These are phyloP conservation scores for Boletellus deceptivus DNA, from an alignment of 1,284 basidiomycete species.

Conservation along the genomic window DNA sequence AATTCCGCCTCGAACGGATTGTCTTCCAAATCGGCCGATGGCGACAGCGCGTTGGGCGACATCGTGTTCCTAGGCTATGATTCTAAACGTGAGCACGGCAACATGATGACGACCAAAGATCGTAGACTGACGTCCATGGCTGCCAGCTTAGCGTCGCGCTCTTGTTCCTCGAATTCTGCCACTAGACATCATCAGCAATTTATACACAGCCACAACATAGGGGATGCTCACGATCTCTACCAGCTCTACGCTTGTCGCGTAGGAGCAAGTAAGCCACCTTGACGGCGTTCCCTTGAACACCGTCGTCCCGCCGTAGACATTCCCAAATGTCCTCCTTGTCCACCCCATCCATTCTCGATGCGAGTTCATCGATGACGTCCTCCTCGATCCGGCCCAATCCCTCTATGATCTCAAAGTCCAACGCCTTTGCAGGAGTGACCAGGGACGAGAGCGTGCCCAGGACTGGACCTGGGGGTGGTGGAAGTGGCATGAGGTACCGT, in stretches of 20 bases:
- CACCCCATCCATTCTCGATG: slow-evolving; percentile 73
- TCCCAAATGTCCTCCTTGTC: slow-evolving; percentile 85
- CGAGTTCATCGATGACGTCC: slow-evolving; percentile 83
- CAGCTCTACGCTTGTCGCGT: slow-evolving; percentile 83
- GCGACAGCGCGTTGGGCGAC: slow-evolving; percentile 57
- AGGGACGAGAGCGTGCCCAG: slow-evolving; percentile 69
- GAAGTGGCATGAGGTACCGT: slow-evolving; percentile 82
- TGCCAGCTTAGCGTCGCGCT: slow-evolving; percentile 75
- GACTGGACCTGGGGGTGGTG: slow-evolving; percentile 75
- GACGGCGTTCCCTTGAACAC: slow-evolving; percentile 86
- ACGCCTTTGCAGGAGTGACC: slow-evolving; percentile 57
- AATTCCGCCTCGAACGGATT: slow-evolving; percentile 80
- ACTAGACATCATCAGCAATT: slow-evolving; percentile 44
- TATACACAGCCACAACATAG: not conserved
- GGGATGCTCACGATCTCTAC: slow-evolving; percentile 70
- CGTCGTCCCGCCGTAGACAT: slow-evolving; percentile 77
- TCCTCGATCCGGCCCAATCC: slow-evolving; percentile 89
- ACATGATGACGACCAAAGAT: not conserved
- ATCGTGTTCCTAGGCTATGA: slow-evolving; percentile 64
- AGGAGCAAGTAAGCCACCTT: slow-evolving; percentile 96
- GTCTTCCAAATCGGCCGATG: slow-evolving; percentile 56
- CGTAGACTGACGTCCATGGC: slow-evolving; percentile 66
- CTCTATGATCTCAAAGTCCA: slow-evolving; percentile 78
- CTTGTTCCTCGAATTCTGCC: slow-evolving; percentile 73
- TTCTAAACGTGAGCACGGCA: not conserved